Base-by-base conservation (phyloP, 768 basidiomycete species). In the Phanerodontia chrysosporium region DNA sequence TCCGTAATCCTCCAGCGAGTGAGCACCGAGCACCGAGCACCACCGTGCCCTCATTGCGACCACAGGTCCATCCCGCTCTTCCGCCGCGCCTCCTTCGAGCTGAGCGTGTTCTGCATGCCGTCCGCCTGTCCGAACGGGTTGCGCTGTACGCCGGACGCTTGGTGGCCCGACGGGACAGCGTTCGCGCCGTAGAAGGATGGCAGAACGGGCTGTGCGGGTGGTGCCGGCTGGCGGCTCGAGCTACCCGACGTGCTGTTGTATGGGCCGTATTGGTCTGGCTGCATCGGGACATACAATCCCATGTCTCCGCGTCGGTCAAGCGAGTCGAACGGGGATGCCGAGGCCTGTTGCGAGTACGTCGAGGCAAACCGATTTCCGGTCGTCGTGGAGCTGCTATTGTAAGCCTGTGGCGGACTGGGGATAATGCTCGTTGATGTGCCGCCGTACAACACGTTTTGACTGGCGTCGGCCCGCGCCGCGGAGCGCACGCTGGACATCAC, bases 401-500 rank as follows among this genome's bases (percentile, higher is more conserved):
- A 92, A 10, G 85, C 81, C 69, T 90, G 89, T 16, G 89, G 85
- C 8, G 91, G 91, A 62, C 86, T 87, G 7, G 90, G 78, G 60
- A 91, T 87, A 62, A 84, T 80, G 57, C 76, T 79, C 0, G 78
- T 66, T 1, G 75, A 63, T 59, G 70, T 29, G 16, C 73, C 73
- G n/a, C 73, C 73, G 67, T 83, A 86, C 62, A 80, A 70, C 22
- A 66, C 64, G 49, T 70, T 73, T 21, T 71, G 70, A 2, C 74
- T 66, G 5, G 71, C 73, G 52, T 84, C 85, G 7, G 73, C 73
- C 42, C 83, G 74, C 27, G 85, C 87, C 27, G 85, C 84, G 21
- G 78, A 76, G 39, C 90, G 81, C 51, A 90, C 86, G 71, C 84
- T 90, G 24, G 89, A 89, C 83, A 93, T 84, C 36, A 91, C 86